Evolutionary conservation across 2,329 filamentous ascomycete species (phyloP), one percentile per base, ranked within the genome.

Genomic region (Cercospora nicotianae): DNA sequence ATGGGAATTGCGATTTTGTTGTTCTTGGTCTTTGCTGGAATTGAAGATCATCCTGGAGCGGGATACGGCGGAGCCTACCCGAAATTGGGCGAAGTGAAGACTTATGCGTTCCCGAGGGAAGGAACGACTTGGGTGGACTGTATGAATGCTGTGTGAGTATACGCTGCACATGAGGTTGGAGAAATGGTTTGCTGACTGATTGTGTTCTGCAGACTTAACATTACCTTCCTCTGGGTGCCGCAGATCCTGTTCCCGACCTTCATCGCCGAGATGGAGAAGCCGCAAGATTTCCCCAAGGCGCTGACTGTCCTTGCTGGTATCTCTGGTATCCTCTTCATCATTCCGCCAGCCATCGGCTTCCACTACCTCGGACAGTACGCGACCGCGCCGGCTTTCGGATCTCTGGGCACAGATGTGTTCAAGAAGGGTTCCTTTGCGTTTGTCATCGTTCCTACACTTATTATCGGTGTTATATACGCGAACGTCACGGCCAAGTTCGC

Each of bases 181-280:
- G 10, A 58, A 28, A 31, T 31, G 7, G 5, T 13, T 58, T n/a
- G 55, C 55, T 58, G 55, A 58, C 55, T 31, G 18, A 12, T 8
- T 30, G 8, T 33, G n/a, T 58, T 33, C 26, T 28, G 55, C 55
- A 58, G 28, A 0, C 71, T 84, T 12, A 84, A 73, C 69, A 75
- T 73, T 45, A 83, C 82, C 16, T 84, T 84, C 72, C 76, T 84
- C 57, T 84, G 82, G 82, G 81, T 84, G 0, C 82, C 83, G 1
- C 83, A 85, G 67, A 84, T 84, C 66, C 79, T 85, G 28, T 84
- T 85, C 74, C 83, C 83, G 1, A 82, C 81, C 13, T 85, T 85
- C 75, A 84, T 85, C 75, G 72, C 82, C 33, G 83, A 85, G 69
- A 84, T 84, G 82, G 80, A 84, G 67, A 75, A 74, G 12, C 83